Percentiles rank a stretch among this genome's conserved stretches.
These are phyloP conservation scores for Mycena filopes DNA, from an alignment of 768 basidiomycete species.

Conservation along the genomic window DNA sequence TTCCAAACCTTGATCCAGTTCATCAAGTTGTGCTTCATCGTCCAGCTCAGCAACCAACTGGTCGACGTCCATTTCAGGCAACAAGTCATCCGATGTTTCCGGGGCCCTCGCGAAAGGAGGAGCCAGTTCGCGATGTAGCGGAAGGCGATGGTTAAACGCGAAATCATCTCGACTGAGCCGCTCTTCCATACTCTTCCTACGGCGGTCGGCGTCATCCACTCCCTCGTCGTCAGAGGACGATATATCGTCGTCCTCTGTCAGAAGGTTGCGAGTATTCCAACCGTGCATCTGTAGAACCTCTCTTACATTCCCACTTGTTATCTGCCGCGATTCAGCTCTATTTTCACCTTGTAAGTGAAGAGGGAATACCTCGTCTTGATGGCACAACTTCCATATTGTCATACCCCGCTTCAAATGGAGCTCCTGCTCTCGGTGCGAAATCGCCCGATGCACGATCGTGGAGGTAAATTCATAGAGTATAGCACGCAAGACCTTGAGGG, in stretches of 20 bases:
- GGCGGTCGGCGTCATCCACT: constrained; percentile 1
- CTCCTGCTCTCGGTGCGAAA: constrained; percentile 70
- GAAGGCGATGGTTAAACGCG: constrained; percentile 31
- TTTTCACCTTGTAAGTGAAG: not conserved
- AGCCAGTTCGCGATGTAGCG: constrained; percentile 37
- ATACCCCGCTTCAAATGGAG: constrained; percentile 63
- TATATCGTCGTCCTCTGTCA: constrained; percentile 1
- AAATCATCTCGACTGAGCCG: constrained; percentile 17
- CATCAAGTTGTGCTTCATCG: constrained; percentile 56
- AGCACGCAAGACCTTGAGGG: constrained; percentile 57
- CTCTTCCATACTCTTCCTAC: constrained; percentile 21
- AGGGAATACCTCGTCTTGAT: constrained; percentile 51
- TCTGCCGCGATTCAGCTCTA: constrained; percentile 5
- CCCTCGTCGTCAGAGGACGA: not conserved
- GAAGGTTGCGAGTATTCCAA: not conserved
- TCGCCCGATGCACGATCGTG: constrained; percentile 59
- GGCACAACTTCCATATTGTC: constrained; percentile 65
- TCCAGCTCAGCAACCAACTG: constrained; percentile 51
- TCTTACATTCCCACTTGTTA: constrained; percentile 30
- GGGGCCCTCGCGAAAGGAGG: constrained; percentile 38
- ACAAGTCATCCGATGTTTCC: constrained; percentile 23
- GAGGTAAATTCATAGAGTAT: constrained; percentile 63
- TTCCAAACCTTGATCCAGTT: constrained; percentile 45
- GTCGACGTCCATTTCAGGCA: constrained; percentile 45
- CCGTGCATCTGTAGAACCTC: constrained; percentile 27